Evolutionary conservation across 2,329 filamentous ascomycete species (phyloP).

Genomic region (Neofusicoccum ribis): DNA sequence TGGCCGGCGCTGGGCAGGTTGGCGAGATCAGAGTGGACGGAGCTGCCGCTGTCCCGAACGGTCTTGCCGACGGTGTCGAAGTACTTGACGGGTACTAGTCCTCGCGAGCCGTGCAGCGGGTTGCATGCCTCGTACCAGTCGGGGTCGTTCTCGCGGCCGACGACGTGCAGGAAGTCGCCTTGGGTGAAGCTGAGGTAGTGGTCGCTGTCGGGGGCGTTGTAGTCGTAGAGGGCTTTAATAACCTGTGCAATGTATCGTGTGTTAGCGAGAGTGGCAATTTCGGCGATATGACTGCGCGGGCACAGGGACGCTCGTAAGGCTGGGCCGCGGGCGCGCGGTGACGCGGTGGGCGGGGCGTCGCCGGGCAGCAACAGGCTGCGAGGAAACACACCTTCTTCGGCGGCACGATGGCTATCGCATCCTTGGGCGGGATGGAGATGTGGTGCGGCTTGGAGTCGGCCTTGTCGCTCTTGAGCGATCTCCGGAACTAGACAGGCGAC

Average conservation of each 20-base stretch:
- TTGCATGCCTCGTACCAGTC: slow-evolving; percentile 99
- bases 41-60: slow-evolving; percentile 76
- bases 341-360: slow-evolving; percentile 8
- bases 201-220: slow-evolving; percentile 65
- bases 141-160: slow-evolving; percentile 87
- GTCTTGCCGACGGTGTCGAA: slow-evolving; percentile 92
- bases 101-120: slow-evolving; percentile 82
- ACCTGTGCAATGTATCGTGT: slow-evolving; percentile 59
- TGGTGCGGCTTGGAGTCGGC: slow-evolving; percentile 67
- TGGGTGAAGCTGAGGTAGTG: slow-evolving; percentile 81
- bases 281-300: slow-evolving; percentile 23
- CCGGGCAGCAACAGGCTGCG: slow-evolving; percentile 9
- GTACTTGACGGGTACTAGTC: slow-evolving; percentile 89
- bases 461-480: slow-evolving; percentile 90
- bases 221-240: slow-evolving; percentile 95
- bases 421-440: slow-evolving; percentile 78
- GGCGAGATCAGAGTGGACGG: slow-evolving; percentile 36
- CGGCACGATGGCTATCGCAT: slow-evolving; percentile 82
- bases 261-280: slow-evolving; percentile 22
- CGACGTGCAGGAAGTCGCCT: slow-evolving; percentile 97
- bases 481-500: slow-evolving; percentile 57
- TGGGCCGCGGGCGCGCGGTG: slow-evolving; percentile 18
- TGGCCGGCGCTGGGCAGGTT: slow-evolving; percentile 67
- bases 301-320: slow-evolving; percentile 19
- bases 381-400: slow-evolving; percentile 77